Percentiles rank a stretch among this genome's conserved stretches.
These are phyloP conservation scores for Citrus sinensis DNA, from an alignment of 345 rosid species.

Conservation along the genomic window DVS_A1.0 CM039165.1:5774501-5775000, in stretches of 20 bases:
- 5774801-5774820: background rate
- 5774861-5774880: slow-evolving; percentile 24
- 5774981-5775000: slow-evolving; percentile 22
- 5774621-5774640: slow-evolving; percentile 27
- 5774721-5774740: background rate
- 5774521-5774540: background rate
- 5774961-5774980: slow-evolving; percentile 28
- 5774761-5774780: slow-evolving; percentile 8
- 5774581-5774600: slow-evolving; percentile 19
- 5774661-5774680: slow-evolving; percentile 37
- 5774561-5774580: background rate
- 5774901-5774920: slow-evolving; percentile 40
- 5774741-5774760: slow-evolving; percentile 4
- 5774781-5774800: background rate
- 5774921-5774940: slow-evolving; percentile 33
- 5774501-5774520: background rate
- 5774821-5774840: slow-evolving; percentile 14
- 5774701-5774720: slow-evolving; percentile 12
- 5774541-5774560: background rate
- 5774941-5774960: slow-evolving; percentile 46
- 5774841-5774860: slow-evolving; percentile 17
- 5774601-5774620: slow-evolving; percentile 4
- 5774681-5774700: slow-evolving; percentile 22
- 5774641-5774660: slow-evolving; percentile 38
- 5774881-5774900: slow-evolving; percentile 25